Evolutionary conservation across 192 early-diverging fungal genomes (phyloP).

Genomic region (Coemansia sp.): DNA sequence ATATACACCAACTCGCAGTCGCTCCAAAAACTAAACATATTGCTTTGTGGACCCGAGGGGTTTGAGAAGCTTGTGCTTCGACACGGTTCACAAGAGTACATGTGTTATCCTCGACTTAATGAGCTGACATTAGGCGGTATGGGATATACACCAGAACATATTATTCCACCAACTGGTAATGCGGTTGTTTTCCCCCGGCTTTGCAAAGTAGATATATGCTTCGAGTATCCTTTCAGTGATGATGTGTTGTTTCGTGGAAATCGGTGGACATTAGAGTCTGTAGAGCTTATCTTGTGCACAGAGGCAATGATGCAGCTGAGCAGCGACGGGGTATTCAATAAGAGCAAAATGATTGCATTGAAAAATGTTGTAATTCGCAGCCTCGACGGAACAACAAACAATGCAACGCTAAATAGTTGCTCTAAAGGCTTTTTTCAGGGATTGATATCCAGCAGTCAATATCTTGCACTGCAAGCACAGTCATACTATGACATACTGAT

Average conservation of each 20-base stretch:
- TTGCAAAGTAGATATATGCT: neutral
- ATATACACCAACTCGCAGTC: too few relatives aligned
- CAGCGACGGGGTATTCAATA: neutral
- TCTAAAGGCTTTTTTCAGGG: neutral
- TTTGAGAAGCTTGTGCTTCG: neutral
- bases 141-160: neutral
- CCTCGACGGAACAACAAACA: neutral
- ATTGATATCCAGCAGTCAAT: neutral
- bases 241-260: neutral
- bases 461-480: neutral
- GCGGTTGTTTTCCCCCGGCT: neutral
- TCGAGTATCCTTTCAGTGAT: neutral
- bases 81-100: neutral
- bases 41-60: neutral
- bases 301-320: neutral
- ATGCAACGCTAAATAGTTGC: neutral
- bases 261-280: neutral
- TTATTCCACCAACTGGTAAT: neutral
- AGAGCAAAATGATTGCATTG: neutral
- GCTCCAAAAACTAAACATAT: too few relatives aligned
- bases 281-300: neutral
- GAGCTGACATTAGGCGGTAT: neutral
- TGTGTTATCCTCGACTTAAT: neutral
- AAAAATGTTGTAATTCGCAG: neutral
- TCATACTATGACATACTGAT: neutral